These are phyloP conservation scores for Claviceps fusiformis DNA, from an alignment of 2,329 filamentous ascomycete species.

Conservation along the genomic window DNA sequence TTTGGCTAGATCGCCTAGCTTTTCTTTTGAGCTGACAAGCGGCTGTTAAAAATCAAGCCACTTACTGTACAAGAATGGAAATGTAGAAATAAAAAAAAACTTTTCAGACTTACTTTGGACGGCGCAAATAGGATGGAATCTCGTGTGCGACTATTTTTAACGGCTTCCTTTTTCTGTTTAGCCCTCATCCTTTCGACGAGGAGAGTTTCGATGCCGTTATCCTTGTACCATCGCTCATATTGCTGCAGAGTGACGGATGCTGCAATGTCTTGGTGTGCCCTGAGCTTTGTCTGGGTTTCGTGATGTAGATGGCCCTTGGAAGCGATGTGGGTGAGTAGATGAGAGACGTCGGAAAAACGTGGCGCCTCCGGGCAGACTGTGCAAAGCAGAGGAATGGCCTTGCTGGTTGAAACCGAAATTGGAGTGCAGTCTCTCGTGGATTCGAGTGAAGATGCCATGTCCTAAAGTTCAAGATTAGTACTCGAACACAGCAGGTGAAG, in stretches of 20 bases:
- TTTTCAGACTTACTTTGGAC: slow-evolving; percentile 11
- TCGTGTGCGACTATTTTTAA: slow-evolving; percentile 35
- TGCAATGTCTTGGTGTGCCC: slow-evolving; percentile 50
- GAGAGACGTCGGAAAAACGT: slow-evolving; percentile 78
- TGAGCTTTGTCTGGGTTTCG: slow-evolving; percentile 69
- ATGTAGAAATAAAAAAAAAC: neutral
- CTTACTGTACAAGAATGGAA: neutral
- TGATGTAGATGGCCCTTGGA: slow-evolving; percentile 86
- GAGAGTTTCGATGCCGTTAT: slow-evolving; percentile 55
- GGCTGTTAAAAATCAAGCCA: neutral
- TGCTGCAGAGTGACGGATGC: slow-evolving; percentile 48
- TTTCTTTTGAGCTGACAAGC: slow-evolving; percentile 16
- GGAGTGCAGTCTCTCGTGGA: slow-evolving; percentile 10
- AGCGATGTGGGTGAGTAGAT: slow-evolving; percentile 80
- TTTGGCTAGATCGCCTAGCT: slow-evolving; percentile 13
- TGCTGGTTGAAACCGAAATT: slow-evolving; percentile 13
- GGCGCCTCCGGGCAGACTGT: slow-evolving; percentile 69
- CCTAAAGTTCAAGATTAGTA: slow-evolving; percentile 11
- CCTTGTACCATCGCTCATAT: slow-evolving; percentile 69
- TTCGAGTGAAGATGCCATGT: slow-evolving; percentile 24
- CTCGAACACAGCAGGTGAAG: slow-evolving; percentile 9
- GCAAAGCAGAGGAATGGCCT: slow-evolving; percentile 58
- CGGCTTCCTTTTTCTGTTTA: slow-evolving; percentile 55
- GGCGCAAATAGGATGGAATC: slow-evolving; percentile 8
- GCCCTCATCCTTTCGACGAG: slow-evolving; percentile 65